Conservation (phyloP, 2,329 filamentous ascomycete genomes). For the Myrmaecium sp. region DNA sequence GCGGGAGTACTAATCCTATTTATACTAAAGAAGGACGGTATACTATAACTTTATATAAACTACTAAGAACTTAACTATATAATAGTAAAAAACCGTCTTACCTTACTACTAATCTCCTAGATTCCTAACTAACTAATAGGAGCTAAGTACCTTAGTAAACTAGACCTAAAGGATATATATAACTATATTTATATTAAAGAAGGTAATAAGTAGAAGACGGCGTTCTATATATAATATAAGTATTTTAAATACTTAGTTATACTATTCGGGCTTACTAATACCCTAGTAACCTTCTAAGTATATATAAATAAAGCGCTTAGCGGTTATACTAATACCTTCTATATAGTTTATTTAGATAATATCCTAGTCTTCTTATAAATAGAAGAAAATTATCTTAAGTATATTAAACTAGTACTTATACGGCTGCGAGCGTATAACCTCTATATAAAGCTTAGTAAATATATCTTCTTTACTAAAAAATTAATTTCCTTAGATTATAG, state of each 20-base stretch:
- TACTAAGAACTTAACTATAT: background rate
- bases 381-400: no score
- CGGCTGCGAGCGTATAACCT: no score
- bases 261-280: conserved; percentile 11
- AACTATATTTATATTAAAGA: background rate
- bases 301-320: conserved; percentile 7
- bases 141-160: background rate
- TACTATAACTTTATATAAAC: background rate
- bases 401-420: no score
- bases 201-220: conserved; percentile 3
- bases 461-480: conserved; percentile 1
- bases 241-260: conserved; percentile 11
- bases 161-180: background rate
- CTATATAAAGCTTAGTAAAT: no score
- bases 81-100: conserved; percentile 1
- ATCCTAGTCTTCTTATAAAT: no score
- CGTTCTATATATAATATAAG: conserved; percentile 8
- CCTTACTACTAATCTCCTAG: background rate
- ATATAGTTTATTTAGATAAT: no score
- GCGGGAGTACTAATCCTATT: background rate
- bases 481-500: conserved; percentile 1
- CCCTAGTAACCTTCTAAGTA: conserved; percentile 7
- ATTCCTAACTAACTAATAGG: background rate
- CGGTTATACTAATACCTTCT: conserved; percentile 1
- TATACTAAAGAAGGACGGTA: background rate